Percentiles rank a stretch among this genome's conserved stretches.
Conservation (phyloP, 768 basidiomycete genomes). For the Mycena vulgaris region DNA sequence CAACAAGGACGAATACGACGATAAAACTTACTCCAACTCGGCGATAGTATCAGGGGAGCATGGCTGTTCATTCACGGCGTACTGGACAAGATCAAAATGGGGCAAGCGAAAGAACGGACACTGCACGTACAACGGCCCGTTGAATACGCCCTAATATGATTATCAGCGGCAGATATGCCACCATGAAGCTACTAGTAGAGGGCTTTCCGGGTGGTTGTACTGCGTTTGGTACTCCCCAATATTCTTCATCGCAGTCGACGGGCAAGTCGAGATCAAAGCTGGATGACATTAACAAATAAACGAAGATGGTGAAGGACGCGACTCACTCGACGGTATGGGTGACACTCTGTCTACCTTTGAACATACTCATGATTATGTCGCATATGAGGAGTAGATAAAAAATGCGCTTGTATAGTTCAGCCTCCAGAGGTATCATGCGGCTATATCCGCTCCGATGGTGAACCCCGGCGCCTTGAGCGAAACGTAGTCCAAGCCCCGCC, state of each 20-base stretch:
- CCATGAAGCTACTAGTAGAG: no score
- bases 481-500: slow-evolving; percentile 70
- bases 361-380: slow-evolving; percentile 56
- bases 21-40: slow-evolving; percentile 9
- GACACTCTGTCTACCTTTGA: slow-evolving; percentile 74
- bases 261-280: slow-evolving; percentile 79
- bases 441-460: slow-evolving; percentile 62
- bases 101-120: neutral
- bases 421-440: slow-evolving; percentile 53
- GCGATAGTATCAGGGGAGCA: no score
- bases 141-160: slow-evolving; percentile 27
- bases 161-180: slow-evolving; percentile 17
- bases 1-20: neutral
- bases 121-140: slow-evolving; percentile 15
- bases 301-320: neutral
- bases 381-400: slow-evolving; percentile 61
- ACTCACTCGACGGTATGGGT: slow-evolving; percentile 79
- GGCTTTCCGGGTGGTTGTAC: no score
- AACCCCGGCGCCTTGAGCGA: slow-evolving; percentile 72
- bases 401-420: slow-evolving; percentile 73
- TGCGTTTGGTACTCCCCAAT: slow-evolving; percentile 59
- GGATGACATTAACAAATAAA: slow-evolving; percentile 7
- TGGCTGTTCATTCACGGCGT: no score
- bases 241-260: slow-evolving; percentile 67
- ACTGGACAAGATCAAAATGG: neutral